These are phyloP conservation scores for Fusarium kyushuense DNA, from an alignment of 2,329 filamentous ascomycete species.

Conservation along the genomic window DNA sequence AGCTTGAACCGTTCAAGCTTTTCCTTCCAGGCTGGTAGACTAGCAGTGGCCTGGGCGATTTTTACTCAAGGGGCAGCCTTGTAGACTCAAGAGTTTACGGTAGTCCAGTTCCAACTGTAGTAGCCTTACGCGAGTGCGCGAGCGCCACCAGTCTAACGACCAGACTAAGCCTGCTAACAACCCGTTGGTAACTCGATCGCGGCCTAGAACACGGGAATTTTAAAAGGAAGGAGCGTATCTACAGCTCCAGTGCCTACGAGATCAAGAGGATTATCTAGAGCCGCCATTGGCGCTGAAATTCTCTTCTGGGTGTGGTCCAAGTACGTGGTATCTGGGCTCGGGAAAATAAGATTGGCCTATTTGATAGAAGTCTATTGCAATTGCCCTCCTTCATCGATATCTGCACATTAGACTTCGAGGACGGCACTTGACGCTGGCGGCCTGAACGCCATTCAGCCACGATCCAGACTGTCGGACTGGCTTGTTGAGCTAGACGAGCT, in stretches of 20 bases:
- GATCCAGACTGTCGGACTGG: conserved; percentile 32
- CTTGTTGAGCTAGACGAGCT: conserved; percentile 20
- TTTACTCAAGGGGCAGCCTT: conserved; percentile 42
- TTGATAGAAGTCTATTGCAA: conserved; percentile 3
- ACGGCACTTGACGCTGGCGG: conserved; percentile 27
- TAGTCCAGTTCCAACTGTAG: conserved; percentile 17
- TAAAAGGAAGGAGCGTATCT: conserved; percentile 13
- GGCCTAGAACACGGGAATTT: conserved; percentile 37
- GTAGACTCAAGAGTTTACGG: conserved; percentile 19
- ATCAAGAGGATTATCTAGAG: neutral
- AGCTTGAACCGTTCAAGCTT: conserved; percentile 25
- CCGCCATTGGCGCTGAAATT: conserved; percentile 12
- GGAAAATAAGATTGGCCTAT: conserved; percentile 15
- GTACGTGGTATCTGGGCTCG: conserved; percentile 1
- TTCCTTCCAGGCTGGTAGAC: conserved; percentile 14
- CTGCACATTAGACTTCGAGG: conserved; percentile 5
- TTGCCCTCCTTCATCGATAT: conserved; percentile 22
- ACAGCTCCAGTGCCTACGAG: neutral
- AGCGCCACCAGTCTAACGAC: conserved; percentile 37
- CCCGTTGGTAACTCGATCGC: conserved; percentile 30
- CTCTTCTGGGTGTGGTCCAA: conserved; percentile 6
- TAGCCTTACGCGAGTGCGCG: conserved; percentile 39
- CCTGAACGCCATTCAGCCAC: conserved; percentile 31
- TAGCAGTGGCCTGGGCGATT: conserved; percentile 34
- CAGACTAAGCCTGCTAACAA: conserved; percentile 23